Base-by-base conservation (phyloP, 2,329 filamentous ascomycete genomes). In the Sporothrix sp. region DNA sequence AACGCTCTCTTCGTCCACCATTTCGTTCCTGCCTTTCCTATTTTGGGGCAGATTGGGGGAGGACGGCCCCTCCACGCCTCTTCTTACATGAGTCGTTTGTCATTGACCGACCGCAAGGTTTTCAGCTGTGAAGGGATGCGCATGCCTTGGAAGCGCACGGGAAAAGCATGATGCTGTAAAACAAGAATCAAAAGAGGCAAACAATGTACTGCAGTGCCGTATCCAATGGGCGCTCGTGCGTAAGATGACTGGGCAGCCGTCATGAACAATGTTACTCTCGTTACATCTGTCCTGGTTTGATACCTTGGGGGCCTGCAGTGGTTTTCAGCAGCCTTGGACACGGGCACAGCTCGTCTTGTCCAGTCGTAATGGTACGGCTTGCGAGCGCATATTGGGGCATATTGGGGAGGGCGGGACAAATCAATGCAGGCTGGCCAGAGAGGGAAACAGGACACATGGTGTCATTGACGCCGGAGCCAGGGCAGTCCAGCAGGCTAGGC, bases 51-150 rank as follows among this genome's bases (percentile, higher is more conserved):
- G n/a, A n/a, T 28, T 10, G 25, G 32, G 44, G 33, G 33, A 37
- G 33, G 21, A 48, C 36, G 36, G 20, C 45, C 45, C 45, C 39
- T 39, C n/a, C 21, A 47, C 33, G 32, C 44, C 32, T 18, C 23
- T 33, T 47, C 43, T 48, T 39, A 39, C 35, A 38, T 48, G 35
- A 39, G 45, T 32, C 27, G 36, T 39, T 48, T 37, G 45, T 48
- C 35, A 48, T 48, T 35, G 35, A 27, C 18, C 18, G 25, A 28
- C n/a, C 25, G 30, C 18, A 11, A 28, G 13, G 32, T 48, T 48
- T 47, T 48, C 45, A 48, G 45, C 45, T 39, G 35, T 38, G 9
- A 30, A 39, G 16, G 45, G 27, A 32, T n/a, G 10, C 20, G 28
- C 9, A 28, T 14, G 11, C 10, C 33, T 10, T 35, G 10, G 10